phyloP scores from a whole-genome alignment of 2,329 filamentous ascomycete genomes.

The Cercospora sesami region DNA sequence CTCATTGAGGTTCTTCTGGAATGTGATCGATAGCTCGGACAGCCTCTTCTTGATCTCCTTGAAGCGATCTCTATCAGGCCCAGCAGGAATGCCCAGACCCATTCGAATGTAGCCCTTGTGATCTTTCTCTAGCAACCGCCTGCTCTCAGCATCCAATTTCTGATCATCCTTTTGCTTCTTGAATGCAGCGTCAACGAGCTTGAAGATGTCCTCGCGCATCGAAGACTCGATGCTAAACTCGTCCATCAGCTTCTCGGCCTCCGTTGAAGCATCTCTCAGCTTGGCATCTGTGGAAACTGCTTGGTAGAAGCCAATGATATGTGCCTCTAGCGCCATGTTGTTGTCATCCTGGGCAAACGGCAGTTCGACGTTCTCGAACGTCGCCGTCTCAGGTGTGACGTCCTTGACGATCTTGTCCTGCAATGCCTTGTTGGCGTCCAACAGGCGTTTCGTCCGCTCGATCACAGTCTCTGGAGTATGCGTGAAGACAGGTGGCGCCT shows the following conservation, averaged over 20 bases:
- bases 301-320: conserved; percentile 59
- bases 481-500: conserved; percentile 74
- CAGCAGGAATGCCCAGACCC: conserved; percentile 69
- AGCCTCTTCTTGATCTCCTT: conserved; percentile 83
- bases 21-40: conserved; percentile 70
- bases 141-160: conserved; percentile 66
- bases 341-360: conserved; percentile 68
- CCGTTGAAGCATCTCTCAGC: conserved; percentile 53
- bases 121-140: conserved; percentile 74
- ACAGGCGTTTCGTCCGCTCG: conserved; percentile 61
- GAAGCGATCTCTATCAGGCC: conserved; percentile 72
- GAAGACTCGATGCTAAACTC: conserved; percentile 75
- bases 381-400: conserved; percentile 57
- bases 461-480: conserved; percentile 70
- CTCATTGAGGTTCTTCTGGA: conserved; percentile 79
- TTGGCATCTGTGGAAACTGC: conserved; percentile 52
- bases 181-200: conserved; percentile 54
- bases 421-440: conserved; percentile 61
- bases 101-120: conserved; percentile 75
- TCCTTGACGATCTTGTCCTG: conserved; percentile 68
- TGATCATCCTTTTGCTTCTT: conserved; percentile 52
- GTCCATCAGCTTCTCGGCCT: conserved; percentile 54
- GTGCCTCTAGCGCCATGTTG: conserved; percentile 51
- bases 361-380: conserved; percentile 59
- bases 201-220: conserved; percentile 81